Evolutionary conservation across 108 stramenopile species (phyloP).

Genomic region (Skeletonema potamos): DNA sequence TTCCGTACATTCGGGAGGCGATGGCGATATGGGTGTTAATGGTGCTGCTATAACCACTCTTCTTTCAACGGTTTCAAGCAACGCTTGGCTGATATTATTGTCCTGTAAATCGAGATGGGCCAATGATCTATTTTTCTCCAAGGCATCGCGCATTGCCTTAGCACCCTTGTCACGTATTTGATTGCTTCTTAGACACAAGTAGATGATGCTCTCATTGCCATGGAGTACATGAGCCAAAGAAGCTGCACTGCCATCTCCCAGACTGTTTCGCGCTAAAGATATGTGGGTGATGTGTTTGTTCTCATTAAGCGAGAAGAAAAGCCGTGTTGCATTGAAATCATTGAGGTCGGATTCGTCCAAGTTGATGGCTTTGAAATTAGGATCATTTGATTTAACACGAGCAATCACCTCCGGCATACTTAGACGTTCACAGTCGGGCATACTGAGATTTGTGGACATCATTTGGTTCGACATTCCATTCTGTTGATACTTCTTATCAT

Average conservation of each 20-base stretch:
- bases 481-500: neutral
- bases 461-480: neutral
- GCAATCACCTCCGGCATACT: neutral
- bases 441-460: neutral
- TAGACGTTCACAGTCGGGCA: neutral
- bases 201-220: neutral
- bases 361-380: conserved; percentile 4
- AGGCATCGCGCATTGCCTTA: neutral
- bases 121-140: conserved; percentile 4
- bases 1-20: neutral
- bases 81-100: neutral
- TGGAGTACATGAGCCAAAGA: conserved; percentile 3
- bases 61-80: neutral
- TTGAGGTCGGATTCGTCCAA: conserved; percentile 7
- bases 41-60: neutral
- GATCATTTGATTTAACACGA: neutral
- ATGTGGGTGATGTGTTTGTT: conserved; percentile 2
- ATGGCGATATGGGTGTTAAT: neutral
- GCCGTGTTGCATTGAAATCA: conserved; percentile 4
- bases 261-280: neutral
- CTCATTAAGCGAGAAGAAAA: neutral
- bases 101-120: conserved; percentile 7
- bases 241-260: neutral
- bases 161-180: conserved; percentile 8
- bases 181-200: conserved; percentile 5